Evolutionary conservation across 169 alveolate genomes (phyloP), one percentile per base, ranked within the genome.

Genomic region (Cryptosporidium felis): DNA sequence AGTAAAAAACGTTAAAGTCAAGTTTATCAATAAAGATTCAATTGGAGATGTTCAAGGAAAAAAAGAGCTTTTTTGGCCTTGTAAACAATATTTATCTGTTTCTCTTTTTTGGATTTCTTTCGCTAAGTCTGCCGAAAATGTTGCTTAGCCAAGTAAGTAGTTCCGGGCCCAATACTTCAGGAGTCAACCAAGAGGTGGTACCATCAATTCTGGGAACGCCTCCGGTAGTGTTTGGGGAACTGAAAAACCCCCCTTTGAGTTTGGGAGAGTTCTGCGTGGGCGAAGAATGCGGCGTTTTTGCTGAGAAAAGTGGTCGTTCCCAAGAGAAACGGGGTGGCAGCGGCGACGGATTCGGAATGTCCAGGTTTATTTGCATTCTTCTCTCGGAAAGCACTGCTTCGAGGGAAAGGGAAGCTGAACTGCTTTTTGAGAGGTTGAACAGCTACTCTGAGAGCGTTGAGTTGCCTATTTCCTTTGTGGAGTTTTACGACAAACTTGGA

Each of bases 401-500:
- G 8, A 49, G 85, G 40, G 85, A 74, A 56, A 74, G 18, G 26
- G 85, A 74, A 32, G 85, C 85, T 1, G 56, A 74, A n/a, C 41
- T 12, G 12, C 18, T 74, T 21, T 74, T 74, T 53, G 60, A 56
- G 6, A 74, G 67, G 40, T 53, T 74, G 36, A 49, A 74, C 21
- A 36, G 23, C 32, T 74, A 36, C 10, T 34, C 58, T 21, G 85
- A 74, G 40, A 56, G 47, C 9, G 32, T 38, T 8, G 67, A 74
- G 26, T 23, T 74, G 16, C 85, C 85, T 36, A 36, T 74, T 74
- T 53, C 85, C 18, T 74, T 47, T 53, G 85, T 74, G 12, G 85
- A 74, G 28, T 74, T 53, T 74, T 74, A 74, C 30, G 85, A 74
- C 36, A 74, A 74, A n/a, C 61, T 74, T 38, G 85, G 85, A 12